Conservation (phyloP, 805 yeast genomes). For the Wickerhamomyces hampshirensis region DNA sequence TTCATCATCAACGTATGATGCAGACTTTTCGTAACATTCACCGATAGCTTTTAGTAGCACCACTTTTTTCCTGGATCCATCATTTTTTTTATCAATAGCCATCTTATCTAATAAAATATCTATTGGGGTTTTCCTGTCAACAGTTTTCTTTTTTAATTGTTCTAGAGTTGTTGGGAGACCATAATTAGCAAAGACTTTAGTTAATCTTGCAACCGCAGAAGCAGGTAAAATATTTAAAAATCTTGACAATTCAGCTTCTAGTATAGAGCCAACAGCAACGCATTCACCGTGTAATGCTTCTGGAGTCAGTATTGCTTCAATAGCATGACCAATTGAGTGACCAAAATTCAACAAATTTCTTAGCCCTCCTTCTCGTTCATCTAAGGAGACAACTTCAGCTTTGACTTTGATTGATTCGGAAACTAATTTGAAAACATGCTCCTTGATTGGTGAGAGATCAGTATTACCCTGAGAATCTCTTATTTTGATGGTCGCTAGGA, state of each 20-base stretch:
- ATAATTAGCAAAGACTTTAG: constrained; percentile 79
- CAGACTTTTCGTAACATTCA: constrained; percentile 80
- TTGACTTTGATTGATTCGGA: constrained; percentile 83
- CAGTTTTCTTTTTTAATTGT: constrained; percentile 61
- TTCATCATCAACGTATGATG: constrained; percentile 76
- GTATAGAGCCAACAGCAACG: constrained; percentile 94
- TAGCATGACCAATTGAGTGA: constrained; percentile 96
- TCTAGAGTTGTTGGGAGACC: constrained; percentile 77
- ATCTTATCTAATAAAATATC: constrained; percentile 72
- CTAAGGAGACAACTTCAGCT: constrained; percentile 89
- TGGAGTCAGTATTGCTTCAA: constrained; percentile 95
- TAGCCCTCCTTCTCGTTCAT: constrained; percentile 93
- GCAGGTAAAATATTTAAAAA: constrained; percentile 85
- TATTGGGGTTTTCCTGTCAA: constrained; percentile 68
- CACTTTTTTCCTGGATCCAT: constrained; percentile 84
- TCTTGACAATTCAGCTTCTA: constrained; percentile 94
- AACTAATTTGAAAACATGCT: constrained; percentile 74
- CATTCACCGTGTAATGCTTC: constrained; percentile 97
- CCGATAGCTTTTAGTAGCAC: constrained; percentile 85
- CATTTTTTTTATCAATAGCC: constrained; percentile 96
- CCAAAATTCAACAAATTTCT: constrained; percentile 93
- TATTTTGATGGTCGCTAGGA: constrained; percentile 60
- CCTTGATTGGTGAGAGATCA: constrained; percentile 63
- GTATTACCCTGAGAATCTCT: constrained; percentile 45
- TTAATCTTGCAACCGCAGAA: constrained; percentile 86